Percentiles rank a stretch among this genome's conserved stretches.
Conservation (phyloP, 192 early-diverging fungal genomes). For the Coemansia sp. region DNA sequence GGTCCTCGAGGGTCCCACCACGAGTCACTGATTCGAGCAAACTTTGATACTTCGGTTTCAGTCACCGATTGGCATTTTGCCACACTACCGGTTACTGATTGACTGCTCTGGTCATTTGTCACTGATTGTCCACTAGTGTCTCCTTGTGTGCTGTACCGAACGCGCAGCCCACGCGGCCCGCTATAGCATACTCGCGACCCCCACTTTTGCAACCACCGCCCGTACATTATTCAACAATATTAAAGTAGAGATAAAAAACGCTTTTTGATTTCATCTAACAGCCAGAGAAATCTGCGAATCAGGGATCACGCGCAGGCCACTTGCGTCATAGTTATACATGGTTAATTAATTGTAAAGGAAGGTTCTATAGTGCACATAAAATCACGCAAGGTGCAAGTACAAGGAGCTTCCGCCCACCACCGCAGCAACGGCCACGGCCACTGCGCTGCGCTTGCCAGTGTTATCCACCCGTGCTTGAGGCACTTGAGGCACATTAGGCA, state of each 20-base stretch:
- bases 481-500: too few relatives aligned
- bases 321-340: not conserved
- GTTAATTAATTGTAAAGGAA: not conserved
- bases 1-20: slow-evolving; percentile 93
- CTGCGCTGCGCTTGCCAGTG: not conserved
- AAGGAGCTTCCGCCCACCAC: slow-evolving; percentile 9
- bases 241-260: too few relatives aligned
- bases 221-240: too few relatives aligned
- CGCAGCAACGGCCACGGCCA: slow-evolving; percentile 11
- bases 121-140: too few relatives aligned
- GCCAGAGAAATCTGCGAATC: not conserved
- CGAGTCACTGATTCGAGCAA: slow-evolving; percentile 42
- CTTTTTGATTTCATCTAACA: too few relatives aligned
- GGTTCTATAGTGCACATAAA: not conserved
- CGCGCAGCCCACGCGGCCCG: too few relatives aligned
- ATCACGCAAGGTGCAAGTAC: slow-evolving; percentile 22
- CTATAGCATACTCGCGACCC: too few relatives aligned
- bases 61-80: not conserved
- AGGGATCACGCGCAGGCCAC: slow-evolving; percentile 13
- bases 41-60: slow-evolving; percentile 23
- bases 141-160: too few relatives aligned
- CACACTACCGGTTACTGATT: too few relatives aligned
- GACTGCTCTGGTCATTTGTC: too few relatives aligned
- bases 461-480: not conserved
- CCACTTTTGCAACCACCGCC: too few relatives aligned